Base-by-base conservation (phyloP, 2,329 filamentous ascomycete species). In the Colletotrichum liaoningense region DNA sequence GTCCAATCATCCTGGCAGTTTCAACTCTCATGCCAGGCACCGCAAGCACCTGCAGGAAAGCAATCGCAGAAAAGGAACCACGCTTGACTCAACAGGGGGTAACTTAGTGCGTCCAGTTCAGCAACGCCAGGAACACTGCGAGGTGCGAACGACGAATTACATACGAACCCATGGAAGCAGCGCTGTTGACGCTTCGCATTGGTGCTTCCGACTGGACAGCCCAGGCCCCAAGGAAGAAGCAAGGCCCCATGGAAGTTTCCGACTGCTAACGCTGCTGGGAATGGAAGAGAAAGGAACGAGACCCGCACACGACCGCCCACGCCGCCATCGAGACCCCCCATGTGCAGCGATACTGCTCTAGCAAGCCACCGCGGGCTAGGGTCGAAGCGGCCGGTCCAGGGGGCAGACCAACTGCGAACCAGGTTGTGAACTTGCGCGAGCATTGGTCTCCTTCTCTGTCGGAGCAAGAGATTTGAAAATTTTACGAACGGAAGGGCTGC, bases 391-490 rank as follows among this genome's bases (percentile, higher is more conserved):
- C 33, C 54, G 52, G 42, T 22, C 42, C 19, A 49, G 63, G 42
- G 59, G 42, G 33, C 38, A 56, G 19, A 54, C 59, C 54, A 63
- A 46, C n/a, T 38, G 49, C 68, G 28, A 70, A 38, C 70, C 60
- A 65, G 69, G 57, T 60, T 57, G 16, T 35, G 52, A 62, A 14
- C 24, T 56, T 56, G 57, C 56, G 24, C 64, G 60, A 33, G 66
- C 59, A 54, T 46, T 63, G 30, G 30, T 22, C 49, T 46, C 38
- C 67, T 49, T 46, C 46, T 54, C 16, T 33, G 60, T 55, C 49
- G 55, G 42, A 56, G 60, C 60, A 55, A 64, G 69, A 68, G 66
- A 73, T 64, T 68, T 62, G 69, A 73, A 69, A 64, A 73, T 65
- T 72, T 74, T 60, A 73, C 64, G 46, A 65, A 65, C 59, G 42